Evolutionary conservation across 106 monocot genomes (phyloP).

Genomic region (Dactylorhiza incarnata): DNA sequence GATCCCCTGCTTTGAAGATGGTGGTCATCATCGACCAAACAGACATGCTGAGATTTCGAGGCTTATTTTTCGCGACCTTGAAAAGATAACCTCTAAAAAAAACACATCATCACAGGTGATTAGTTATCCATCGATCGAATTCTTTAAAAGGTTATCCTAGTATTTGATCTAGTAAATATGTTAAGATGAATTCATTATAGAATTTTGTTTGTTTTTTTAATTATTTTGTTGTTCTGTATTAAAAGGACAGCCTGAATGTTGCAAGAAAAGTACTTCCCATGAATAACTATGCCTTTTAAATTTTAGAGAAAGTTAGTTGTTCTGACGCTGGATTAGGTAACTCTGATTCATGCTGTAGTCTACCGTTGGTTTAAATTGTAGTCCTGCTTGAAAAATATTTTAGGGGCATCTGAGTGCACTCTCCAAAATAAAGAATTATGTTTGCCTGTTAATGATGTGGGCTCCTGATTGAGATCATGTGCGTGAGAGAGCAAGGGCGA

Average conservation of each 20-base stretch:
- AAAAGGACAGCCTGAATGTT: neutral
- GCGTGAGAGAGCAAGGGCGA: too few relatives aligned
- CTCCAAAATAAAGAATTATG: neutral
- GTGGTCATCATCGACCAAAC: conserved; percentile 91
- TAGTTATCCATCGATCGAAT: conserved; percentile 6
- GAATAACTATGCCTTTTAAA: neutral
- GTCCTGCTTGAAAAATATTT: neutral
- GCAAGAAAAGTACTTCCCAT: neutral
- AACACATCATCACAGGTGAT: conserved; percentile 42
- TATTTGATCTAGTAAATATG: neutral
- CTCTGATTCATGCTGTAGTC: neutral
- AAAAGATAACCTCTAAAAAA: conserved; percentile 54
- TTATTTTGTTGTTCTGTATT: neutral
- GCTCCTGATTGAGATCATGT: too few relatives aligned
- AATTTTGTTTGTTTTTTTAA: neutral
- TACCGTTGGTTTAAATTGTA: neutral
- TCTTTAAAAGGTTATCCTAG: neutral
- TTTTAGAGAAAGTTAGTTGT: neutral
- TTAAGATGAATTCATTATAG: neutral
- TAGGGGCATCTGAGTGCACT: neutral
- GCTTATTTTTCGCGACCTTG: conserved; percentile 77
- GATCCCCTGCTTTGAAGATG: conserved; percentile 94
- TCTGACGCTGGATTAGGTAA: neutral
- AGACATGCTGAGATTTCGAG: conserved; percentile 90
- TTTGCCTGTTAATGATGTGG: neutral